Evolutionary conservation across 441 rosid genomes (phyloP).

Genomic region (Croton laevigatus): DNA sequence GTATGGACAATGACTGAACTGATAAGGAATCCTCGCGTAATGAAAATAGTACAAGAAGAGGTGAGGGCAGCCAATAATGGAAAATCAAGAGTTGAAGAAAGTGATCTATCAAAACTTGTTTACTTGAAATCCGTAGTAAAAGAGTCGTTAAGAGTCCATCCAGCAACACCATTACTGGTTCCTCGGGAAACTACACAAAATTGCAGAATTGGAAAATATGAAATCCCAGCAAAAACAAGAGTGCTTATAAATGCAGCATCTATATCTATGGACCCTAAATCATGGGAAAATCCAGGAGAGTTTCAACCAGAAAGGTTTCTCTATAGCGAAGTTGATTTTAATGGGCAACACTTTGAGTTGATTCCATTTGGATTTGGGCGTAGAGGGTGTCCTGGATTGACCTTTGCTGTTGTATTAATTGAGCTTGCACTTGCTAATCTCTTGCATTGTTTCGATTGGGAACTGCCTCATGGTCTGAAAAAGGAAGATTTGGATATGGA

Average conservation of each 20-base stretch:
- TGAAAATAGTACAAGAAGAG: constrained; percentile 46
- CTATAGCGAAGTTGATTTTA: constrained; percentile 27
- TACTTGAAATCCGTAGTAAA: constrained; percentile 42
- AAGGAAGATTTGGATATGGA: constrained; percentile 17
- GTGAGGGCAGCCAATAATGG: constrained; percentile 27
- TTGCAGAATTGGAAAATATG: constrained; percentile 26
- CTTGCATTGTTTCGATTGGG: constrained; percentile 34
- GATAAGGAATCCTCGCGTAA: constrained; percentile 36
- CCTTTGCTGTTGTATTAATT: constrained; percentile 29
- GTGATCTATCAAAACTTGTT: constrained; percentile 32
- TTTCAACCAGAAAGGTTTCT: constrained; percentile 45
- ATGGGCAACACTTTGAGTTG: constrained; percentile 39
- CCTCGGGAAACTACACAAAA: constrained; percentile 43
- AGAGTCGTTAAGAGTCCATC: constrained; percentile 41
- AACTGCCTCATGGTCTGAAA: constrained; percentile 17
- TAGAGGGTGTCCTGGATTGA: constrained; percentile 44
- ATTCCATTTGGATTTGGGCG: constrained; percentile 50
- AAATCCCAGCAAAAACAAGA: constrained; percentile 38
- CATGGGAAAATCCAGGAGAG: constrained; percentile 37
- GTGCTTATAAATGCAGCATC: constrained; percentile 34
- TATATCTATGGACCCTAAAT: constrained; percentile 30
- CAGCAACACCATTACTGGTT: constrained; percentile 40
- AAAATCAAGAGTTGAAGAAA: constrained; percentile 31
- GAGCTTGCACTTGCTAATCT: constrained; percentile 46
- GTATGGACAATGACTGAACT: constrained; percentile 64